Conservation (phyloP, 805 yeast species). For the Sporopachydermia lactativora region DNA sequence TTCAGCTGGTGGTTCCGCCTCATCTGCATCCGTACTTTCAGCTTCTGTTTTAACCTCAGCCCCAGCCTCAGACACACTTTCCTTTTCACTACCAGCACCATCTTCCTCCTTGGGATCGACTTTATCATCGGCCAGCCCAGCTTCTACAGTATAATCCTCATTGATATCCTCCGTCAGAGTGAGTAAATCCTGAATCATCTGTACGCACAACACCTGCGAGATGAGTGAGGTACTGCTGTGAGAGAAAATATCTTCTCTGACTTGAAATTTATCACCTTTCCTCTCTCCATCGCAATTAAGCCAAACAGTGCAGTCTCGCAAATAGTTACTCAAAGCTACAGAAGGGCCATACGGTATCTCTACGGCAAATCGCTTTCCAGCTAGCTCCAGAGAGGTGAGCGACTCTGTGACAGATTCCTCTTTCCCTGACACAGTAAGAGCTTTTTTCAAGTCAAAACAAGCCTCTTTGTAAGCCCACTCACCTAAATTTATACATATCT, state of each 20-base stretch:
- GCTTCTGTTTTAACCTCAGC: not conserved
- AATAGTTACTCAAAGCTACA: not conserved
- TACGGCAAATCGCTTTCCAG: too few relatives aligned
- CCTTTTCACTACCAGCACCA: not conserved
- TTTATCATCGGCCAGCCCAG: not conserved
- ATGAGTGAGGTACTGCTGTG: not conserved
- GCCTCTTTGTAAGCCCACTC: too few relatives aligned
- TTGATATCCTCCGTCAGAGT: not conserved
- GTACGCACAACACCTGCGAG: not conserved
- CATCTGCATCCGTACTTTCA: not conserved
- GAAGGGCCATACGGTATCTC: not conserved
- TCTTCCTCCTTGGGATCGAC: not conserved
- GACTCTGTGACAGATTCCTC: too few relatives aligned
- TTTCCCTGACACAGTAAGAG: too few relatives aligned
- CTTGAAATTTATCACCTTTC: not conserved
- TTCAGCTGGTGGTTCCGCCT: not conserved
- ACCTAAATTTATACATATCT: too few relatives aligned
- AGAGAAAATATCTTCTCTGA: not conserved
- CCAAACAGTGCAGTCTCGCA: slow-evolving; percentile 1
- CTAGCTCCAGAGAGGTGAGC: too few relatives aligned
- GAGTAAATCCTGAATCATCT: not conserved
- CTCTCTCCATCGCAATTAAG: not conserved
- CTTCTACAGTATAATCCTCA: not conserved
- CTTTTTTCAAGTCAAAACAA: too few relatives aligned
- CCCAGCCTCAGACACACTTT: not conserved